Evolutionary conservation across 148 eudicot species (phyloP), one percentile per base, ranked within the genome.

Genomic region (Salicornia ramosissima): DNA sequence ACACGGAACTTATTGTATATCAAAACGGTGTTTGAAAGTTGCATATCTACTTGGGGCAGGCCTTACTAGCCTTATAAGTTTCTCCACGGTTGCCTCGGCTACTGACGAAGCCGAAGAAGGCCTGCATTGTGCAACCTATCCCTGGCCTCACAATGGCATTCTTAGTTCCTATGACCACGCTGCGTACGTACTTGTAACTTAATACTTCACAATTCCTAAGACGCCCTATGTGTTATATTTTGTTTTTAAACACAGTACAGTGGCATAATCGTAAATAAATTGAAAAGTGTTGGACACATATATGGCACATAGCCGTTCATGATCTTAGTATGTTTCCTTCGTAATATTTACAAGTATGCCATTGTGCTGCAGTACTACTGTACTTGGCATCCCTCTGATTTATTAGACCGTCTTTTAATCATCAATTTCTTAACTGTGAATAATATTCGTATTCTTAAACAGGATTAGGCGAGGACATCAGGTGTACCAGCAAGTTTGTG

Each of bases 131-230:
- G 80, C 96, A 0, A 76, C 70, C 69, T 92, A 89, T 71, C 96
- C 92, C 30, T 89, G 96, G 96, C 96, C 96, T 57, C 96, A 89
- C 74, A 53, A 70, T 29, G 96, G 97, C 81, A 83, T 92, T 63
- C 87, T 92, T 39, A 87, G 88, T 67, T 92, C 97, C 67, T 89
- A 89, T 77, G 97, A 92, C 61, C 97, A 92, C 47, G 89, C 96
- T 74, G 89, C 96, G 96, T 92, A 70, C 86, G 96, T 84, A 25
- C 4, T 25, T 30, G 1, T 49, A 65, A 1, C 33, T 6, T 10
- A 40, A 13, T 34, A 22, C 22, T 49, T 19, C 25, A n/a, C n/a
- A n/a, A n/a, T n/a, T n/a, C n/a, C n/a, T n/a, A n/a, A n/a, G n/a
- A n/a, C n/a, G n/a, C n/a, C n/a, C n/a, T n/a, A n/a, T n/a, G n/a